Base-by-base conservation (phyloP, 176 grass and related monocot species). In the Themeda triandra region DNA sequence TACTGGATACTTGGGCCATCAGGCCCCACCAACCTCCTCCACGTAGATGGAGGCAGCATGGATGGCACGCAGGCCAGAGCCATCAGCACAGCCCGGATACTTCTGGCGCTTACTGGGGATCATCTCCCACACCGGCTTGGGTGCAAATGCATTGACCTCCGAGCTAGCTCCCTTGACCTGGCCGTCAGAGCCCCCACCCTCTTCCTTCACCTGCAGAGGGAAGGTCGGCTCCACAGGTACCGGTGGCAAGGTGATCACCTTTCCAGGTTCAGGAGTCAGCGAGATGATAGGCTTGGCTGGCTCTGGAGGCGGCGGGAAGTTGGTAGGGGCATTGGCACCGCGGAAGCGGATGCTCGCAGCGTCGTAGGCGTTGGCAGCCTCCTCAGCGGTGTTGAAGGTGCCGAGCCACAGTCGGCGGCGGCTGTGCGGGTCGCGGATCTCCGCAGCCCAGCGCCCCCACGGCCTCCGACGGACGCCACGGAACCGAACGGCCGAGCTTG, bases 321-420 rank as follows among this genome's bases (percentile, higher is more conserved):
- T 96, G 84, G 91, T 93, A 62, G 59, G 51, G 18, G 94, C 91
- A 58, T 80, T 83, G n/a, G 67, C 21, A 5, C 90, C 90, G 9
- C 84, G 90, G 48, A 98, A 73, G 60, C 86, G 89, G 81, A 98
- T 58, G 37, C 66, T 93, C 17, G 90, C 95, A 1, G 80, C 76
- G 63, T 91, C 90, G 66, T 98, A 92, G 12, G 95, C 95, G 2
- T 88, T 78, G 8, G 96, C 93, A 1, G 96, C 96, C 86, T 91
- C 96, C 90, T 99, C 96, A 32, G 96, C 93, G 5, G 93, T 99
- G 67, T 94, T 74, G 66, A 90, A 96, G n/a, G 96, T 99, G 49
- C 96, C 96, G 1, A 99, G 96, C 96, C 96, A 99, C 74, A 99
- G 56, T 73, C 96, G 92, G 29, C 87, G 76, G 73, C 79, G 77